Base-by-base conservation (phyloP, 495 filamentous ascomycete genomes). In the Daldinia childiae region DNA sequence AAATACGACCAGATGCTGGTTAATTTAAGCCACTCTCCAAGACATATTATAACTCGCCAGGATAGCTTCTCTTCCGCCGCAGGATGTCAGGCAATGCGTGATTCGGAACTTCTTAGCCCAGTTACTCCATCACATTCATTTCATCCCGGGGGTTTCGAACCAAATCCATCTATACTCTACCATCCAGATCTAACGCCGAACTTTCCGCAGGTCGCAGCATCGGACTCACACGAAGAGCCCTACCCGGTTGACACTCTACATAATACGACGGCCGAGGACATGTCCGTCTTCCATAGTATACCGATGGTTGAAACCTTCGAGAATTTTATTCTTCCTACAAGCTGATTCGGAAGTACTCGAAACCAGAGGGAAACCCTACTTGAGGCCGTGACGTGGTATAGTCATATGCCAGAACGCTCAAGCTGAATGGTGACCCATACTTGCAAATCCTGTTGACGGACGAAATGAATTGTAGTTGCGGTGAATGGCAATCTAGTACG, bases 1-100 rank as follows among this genome's bases (percentile, higher is more conserved):
- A 50, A 69, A 8, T 80, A 79, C 29, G 74, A 77, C 45, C 78
- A 77, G 50, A 74, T 70, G 52, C 67, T 82, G 29, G 55, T 70
- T n/a, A 54, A 71, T 38, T 68, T 74, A 29, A 71, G 59, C 41
- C 26, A 50, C 7, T 26, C 59, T 2, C 69, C 74, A 19, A 62
- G 34, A 11, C 19, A 66, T 26, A 27, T 57, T 26, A 27, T 54
- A 7, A 19, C 41, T 58, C 68, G 62, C 21, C 70, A 73, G 7
- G 70, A 55, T 3, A 64, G 55, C 64, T 51, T 72, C 39, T 45
- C 70, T 50, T 74, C 68, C 2, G 11, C 63, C 30, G 19, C 65
- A 6, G 62, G 66, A 27, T 73, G 58, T 36, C 50, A 52, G n/a
- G 6, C 32, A 1, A 24, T 51, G 3, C 57, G 57, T 4, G 71